Conservation (phyloP, 805 yeast species). For the Metschnikowia koreensis region DNA sequence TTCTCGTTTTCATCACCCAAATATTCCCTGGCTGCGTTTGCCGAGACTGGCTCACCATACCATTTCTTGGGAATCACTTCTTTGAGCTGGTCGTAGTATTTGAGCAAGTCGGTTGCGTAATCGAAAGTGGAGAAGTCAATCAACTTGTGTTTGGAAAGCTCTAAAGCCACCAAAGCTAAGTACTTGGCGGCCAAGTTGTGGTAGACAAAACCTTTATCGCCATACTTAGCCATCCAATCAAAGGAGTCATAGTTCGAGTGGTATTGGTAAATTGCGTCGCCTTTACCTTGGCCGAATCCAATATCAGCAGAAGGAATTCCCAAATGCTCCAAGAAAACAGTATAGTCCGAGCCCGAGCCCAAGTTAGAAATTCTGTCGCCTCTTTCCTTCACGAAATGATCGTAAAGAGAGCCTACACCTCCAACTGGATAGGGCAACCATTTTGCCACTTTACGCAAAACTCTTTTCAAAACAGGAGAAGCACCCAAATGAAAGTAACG, state of each 20-base stretch:
- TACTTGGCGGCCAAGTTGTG: conserved; percentile 61
- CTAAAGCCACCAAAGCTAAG: conserved; percentile 53
- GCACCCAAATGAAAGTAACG: conserved; percentile 45
- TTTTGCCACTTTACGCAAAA: conserved; percentile 41
- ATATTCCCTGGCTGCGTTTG: conserved; percentile 6
- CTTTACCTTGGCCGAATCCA: conserved; percentile 29
- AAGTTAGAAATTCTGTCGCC: conserved; percentile 30
- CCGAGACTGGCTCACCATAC: conserved; percentile 22
- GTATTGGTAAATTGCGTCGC: conserved; percentile 54
- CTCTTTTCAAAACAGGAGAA: conserved; percentile 54
- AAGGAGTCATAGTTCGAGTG: conserved; percentile 61
- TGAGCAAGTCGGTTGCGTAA: conserved; percentile 45
- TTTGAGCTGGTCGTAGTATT: conserved; percentile 33
- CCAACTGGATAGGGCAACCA: conserved; percentile 17
- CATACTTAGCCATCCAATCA: conserved; percentile 51
- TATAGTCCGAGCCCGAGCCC: conserved; percentile 42
- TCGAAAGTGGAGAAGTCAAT: conserved; percentile 45
- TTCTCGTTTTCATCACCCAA: conserved; percentile 10
- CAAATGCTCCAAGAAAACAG: conserved; percentile 61
- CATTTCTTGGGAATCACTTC: conserved; percentile 35
- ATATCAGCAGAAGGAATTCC: conserved; percentile 61
- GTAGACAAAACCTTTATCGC: conserved; percentile 50
- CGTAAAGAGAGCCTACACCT: conserved; percentile 32
- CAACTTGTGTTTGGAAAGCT: conserved; percentile 57
- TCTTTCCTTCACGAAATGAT: conserved; percentile 44